Evolutionary conservation across 2,329 filamentous ascomycete genomes (phyloP), one percentile per base, ranked within the genome.

Genomic region (Phyllosticta ampelicida): DNA sequence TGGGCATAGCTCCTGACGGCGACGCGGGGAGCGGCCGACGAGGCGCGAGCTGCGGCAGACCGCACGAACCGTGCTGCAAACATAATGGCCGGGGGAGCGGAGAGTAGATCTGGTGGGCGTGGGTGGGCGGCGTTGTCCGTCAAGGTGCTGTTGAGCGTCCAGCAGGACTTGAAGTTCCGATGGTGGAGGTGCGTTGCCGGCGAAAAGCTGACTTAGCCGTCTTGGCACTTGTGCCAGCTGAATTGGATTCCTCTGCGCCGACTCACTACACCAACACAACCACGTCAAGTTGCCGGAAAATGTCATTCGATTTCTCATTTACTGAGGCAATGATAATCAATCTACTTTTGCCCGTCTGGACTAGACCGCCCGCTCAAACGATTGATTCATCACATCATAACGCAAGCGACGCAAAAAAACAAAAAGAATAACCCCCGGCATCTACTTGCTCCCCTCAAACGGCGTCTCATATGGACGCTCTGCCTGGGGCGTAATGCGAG

Each of bases 401-500:
- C 36, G 36, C 36, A n/a, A 44, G 11, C 36, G n/a, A 44, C 36
- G 13, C 36, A 5, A 18, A n/a, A n/a, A 16, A 44, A 26, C n/a
- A 36, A 36, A 11, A 10, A 10, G 30, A 13, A 30, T 16, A 4
- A 8, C 20, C 19, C n/a, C 13, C 6, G 9, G 6, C 8, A 48
- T 49, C 52, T 54, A 58, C 18, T 56, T 56, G 36, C 51, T 55
- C 53, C 65, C 70, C 60, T 76, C 74, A 54, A 75, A 74, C 1
- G 72, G 71, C 8, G 76, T 94, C 78, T 94, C 86, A 63, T 77
- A 88, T 0, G 89, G 89, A 61, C 76, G 72, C 76, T 95, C 89
- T 1, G 88, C 89, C 74, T 92, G 87, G 0, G 89, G 89, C 4
- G 89, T 92, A 66, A 95, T 86, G 50, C 90, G 80, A 5, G 89